Conservation (phyloP, 192 early-diverging fungal genomes). For the Martensiomyces pterosporus region DNA sequence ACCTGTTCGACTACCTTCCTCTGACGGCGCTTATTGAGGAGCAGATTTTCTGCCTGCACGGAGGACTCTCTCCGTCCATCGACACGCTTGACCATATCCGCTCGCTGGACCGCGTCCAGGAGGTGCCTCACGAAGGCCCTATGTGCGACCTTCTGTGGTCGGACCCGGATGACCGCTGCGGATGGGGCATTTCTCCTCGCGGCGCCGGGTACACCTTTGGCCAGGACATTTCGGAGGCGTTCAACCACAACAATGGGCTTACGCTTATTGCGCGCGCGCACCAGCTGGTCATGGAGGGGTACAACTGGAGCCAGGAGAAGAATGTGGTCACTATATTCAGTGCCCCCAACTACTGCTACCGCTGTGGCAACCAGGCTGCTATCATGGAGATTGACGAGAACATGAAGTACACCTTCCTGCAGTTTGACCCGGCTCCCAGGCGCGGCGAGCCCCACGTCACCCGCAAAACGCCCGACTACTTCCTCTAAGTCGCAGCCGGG, state of each 20-base stretch:
- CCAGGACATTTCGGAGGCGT: slow-evolving; percentile 81
- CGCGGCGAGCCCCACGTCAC: slow-evolving; percentile 98
- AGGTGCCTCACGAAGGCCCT: slow-evolving; percentile 82
- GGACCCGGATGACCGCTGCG: slow-evolving; percentile 81
- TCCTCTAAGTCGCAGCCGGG: too few species aligned
- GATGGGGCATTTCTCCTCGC: slow-evolving; percentile 84
- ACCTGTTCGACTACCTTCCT: slow-evolving; percentile 96
- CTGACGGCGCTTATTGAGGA: slow-evolving; percentile 96
- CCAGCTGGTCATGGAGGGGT: slow-evolving; percentile 94
- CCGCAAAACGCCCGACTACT: slow-evolving; percentile 97
- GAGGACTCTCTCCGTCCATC: slow-evolving; percentile 92
- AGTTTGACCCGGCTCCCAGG: slow-evolving; percentile 97
- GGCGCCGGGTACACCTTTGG: slow-evolving; percentile 88
- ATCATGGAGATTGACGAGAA: slow-evolving; percentile 99
- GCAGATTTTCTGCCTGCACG: slow-evolving; percentile 97
- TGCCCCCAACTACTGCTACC: slow-evolving; percentile 99
- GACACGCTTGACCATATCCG: slow-evolving; percentile 97
- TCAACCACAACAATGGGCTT: slow-evolving; percentile 93
- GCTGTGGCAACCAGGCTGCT: slow-evolving; percentile 98
- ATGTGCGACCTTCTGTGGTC: slow-evolving; percentile 89
- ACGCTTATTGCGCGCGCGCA: slow-evolving; percentile 95
- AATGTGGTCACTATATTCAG: slow-evolving; percentile 99
- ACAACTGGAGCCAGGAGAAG: slow-evolving; percentile 98
- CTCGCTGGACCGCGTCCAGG: slow-evolving; percentile 90
- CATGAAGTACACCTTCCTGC: slow-evolving; percentile 97